A percentile compares a stretch with the other conserved stretches of the same genome.
phyloP scores from a whole-genome alignment of 164 flowering plant genomes.

The Stephania japonica region DNA sequence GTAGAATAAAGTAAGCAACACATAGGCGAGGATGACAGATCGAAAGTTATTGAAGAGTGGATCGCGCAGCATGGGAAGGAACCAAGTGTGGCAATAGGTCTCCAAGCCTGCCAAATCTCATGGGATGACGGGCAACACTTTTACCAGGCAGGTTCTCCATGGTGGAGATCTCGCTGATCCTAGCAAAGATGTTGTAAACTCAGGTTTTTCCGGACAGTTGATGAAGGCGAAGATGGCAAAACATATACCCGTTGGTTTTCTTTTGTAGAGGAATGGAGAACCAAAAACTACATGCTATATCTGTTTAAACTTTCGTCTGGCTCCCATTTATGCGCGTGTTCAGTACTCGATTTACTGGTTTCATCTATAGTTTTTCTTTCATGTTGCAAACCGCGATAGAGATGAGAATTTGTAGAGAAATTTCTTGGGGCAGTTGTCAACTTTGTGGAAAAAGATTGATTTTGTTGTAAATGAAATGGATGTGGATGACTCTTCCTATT shows the following conservation, averaged over 20 bases:
- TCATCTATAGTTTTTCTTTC: not conserved
- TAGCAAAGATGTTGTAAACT: not conserved
- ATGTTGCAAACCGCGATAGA: not conserved
- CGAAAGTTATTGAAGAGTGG: slow-evolving; percentile 53
- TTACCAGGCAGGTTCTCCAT: slow-evolving; percentile 74
- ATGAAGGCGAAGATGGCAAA: not conserved
- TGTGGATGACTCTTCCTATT: too few relatives aligned
- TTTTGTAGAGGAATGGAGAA: too few relatives aligned
- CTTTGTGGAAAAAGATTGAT: not conserved
- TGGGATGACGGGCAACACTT: slow-evolving; percentile 72
- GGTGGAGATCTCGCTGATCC: slow-evolving; percentile 57
- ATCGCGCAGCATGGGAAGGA: slow-evolving; percentile 78
- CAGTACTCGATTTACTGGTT: too few relatives aligned
- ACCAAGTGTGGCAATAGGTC: slow-evolving; percentile 80
- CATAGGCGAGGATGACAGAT: slow-evolving; percentile 36
- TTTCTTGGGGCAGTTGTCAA: not conserved
- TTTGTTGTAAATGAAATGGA: too few relatives aligned
- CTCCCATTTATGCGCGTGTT: too few relatives aligned
- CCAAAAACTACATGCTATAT: too few relatives aligned
- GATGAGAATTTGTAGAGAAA: not conserved
- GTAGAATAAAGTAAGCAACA: slow-evolving; percentile 38
- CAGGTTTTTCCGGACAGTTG: not conserved
- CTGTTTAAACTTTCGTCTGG: too few relatives aligned
- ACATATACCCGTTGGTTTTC: too few relatives aligned
- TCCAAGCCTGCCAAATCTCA: slow-evolving; percentile 91